Evolutionary conservation across 495 filamentous ascomycete species (phyloP).

Genomic region (Penicillium ucsense): DNA sequence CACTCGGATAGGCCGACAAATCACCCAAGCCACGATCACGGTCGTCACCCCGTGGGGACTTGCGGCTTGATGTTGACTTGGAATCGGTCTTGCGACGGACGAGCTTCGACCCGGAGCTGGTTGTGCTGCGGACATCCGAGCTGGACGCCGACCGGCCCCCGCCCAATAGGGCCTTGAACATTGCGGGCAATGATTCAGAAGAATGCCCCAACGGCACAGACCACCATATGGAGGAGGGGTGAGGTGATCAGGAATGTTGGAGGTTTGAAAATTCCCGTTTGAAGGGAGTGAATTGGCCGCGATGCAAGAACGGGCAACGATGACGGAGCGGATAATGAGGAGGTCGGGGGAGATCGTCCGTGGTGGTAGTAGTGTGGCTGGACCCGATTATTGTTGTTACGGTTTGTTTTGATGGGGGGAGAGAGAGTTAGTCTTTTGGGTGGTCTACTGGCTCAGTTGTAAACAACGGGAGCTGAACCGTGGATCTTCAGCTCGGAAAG

Average conservation of each 20-base stretch:
- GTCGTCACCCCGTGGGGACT: conserved; percentile 46
- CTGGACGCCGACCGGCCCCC: conserved; percentile 32
- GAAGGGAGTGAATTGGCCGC: conserved; percentile 1
- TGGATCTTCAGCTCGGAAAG: conserved; percentile 22
- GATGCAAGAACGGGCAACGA: conserved; percentile 1
- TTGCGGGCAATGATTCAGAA: conserved; percentile 27
- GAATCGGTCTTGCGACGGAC: conserved; percentile 26
- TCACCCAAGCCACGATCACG: conserved; percentile 40
- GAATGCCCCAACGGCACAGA: conserved; percentile 14
- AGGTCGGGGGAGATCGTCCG: not conserved
- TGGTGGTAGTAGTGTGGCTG: not conserved
- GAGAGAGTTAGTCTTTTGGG: no score
- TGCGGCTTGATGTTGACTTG: conserved; percentile 36
- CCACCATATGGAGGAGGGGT: conserved; percentile 22
- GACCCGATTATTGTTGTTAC: conserved; percentile 11
- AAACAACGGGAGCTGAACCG: conserved; percentile 34
- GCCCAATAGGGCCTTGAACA: conserved; percentile 39
- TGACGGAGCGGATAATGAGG: conserved; percentile 2
- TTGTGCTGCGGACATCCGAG: conserved; percentile 26
- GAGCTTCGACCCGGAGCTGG: conserved; percentile 24
- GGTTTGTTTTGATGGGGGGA: conserved; percentile 19
- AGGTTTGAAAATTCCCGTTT: not conserved
- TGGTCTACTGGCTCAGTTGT: not conserved
- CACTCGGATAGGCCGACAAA: conserved; percentile 26
- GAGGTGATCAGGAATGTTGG: conserved; percentile 13